Evolutionary conservation across 1,139 yeast genomes (phyloP).

Genomic region (Suhomyces anneliseae): DNA sequence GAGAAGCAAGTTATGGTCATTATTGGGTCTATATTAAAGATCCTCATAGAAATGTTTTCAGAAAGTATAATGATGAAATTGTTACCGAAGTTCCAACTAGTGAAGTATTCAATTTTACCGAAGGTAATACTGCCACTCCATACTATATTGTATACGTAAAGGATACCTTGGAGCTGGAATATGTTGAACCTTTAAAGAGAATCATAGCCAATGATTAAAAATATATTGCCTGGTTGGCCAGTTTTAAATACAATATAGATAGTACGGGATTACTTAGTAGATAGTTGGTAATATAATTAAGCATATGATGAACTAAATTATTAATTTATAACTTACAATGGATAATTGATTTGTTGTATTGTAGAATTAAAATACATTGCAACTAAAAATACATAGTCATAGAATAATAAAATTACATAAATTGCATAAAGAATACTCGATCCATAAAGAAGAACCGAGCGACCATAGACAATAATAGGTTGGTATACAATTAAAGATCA

Average conservation of each 20-base stretch:
- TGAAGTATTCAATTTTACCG: conserved; percentile 75
- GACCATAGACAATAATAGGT: too few relatives aligned
- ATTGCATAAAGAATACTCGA: not conserved
- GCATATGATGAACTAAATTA: not conserved
- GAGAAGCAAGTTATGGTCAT: conserved; percentile 95
- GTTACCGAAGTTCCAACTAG: conserved; percentile 75
- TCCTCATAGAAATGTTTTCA: conserved; percentile 61
- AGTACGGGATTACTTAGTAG: too few relatives aligned
- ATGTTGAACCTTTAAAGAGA: conserved; percentile 64
- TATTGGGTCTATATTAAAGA: conserved; percentile 94
- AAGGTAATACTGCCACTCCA: conserved; percentile 86
- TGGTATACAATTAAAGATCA: too few relatives aligned
- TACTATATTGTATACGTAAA: conserved; percentile 84
- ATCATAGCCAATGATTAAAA: not conserved
- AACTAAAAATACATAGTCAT: conserved; percentile 3
- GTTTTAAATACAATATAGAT: not conserved
- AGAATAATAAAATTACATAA: conserved; percentile 5
- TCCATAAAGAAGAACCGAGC: not conserved
- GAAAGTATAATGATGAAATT: conserved; percentile 90
- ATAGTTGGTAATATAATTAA: too few relatives aligned
- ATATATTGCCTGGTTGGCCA: not conserved
- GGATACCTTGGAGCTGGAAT: conserved; percentile 56
- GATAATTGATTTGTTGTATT: conserved; percentile 1
- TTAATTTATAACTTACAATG: not conserved
- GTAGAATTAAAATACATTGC: not conserved